phyloP scores from a whole-genome alignment of 495 filamentous ascomycete genomes.

The Patellaria atrata region DNA sequence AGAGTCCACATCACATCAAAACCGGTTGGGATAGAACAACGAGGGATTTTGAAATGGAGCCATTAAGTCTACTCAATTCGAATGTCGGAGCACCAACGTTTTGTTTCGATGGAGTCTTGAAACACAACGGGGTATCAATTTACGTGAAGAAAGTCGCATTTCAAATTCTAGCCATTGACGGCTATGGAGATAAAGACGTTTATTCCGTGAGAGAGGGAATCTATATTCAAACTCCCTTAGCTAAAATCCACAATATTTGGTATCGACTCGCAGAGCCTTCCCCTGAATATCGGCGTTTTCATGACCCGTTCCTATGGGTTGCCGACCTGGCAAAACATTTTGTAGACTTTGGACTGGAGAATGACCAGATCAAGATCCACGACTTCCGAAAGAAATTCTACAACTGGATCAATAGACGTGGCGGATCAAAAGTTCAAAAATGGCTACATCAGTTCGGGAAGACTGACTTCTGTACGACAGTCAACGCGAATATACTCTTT shows the following conservation, averaged over 20 bases:
- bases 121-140: conserved; percentile 24
- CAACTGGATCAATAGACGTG: conserved; percentile 32
- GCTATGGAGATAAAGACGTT: conserved; percentile 37
- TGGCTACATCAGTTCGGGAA: conserved; percentile 37
- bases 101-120: conserved; percentile 45
- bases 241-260: conserved; percentile 34
- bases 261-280: conserved; percentile 44
- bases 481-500: conserved; percentile 43
- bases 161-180: conserved; percentile 44
- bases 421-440: conserved; percentile 23
- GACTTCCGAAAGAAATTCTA: conserved; percentile 42
- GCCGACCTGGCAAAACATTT: conserved; percentile 52
- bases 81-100: conserved; percentile 5
- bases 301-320: conserved; percentile 49
- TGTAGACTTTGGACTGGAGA: conserved; percentile 40
- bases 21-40: too few species aligned
- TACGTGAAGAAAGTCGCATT: conserved; percentile 45
- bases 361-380: conserved; percentile 29
- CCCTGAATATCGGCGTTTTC: conserved; percentile 42
- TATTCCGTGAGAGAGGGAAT: conserved; percentile 37
- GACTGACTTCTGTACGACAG: conserved; percentile 41
- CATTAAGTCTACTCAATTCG: conserved; percentile 15
- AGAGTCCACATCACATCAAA: too few species aligned
- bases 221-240: conserved; percentile 43
- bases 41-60: conserved; percentile 11